A percentile compares a stretch with the other conserved stretches of the same genome.
phyloP scores from a whole-genome alignment of 495 filamentous ascomycete genomes.

The Stereocaulon alpinum region DNA sequence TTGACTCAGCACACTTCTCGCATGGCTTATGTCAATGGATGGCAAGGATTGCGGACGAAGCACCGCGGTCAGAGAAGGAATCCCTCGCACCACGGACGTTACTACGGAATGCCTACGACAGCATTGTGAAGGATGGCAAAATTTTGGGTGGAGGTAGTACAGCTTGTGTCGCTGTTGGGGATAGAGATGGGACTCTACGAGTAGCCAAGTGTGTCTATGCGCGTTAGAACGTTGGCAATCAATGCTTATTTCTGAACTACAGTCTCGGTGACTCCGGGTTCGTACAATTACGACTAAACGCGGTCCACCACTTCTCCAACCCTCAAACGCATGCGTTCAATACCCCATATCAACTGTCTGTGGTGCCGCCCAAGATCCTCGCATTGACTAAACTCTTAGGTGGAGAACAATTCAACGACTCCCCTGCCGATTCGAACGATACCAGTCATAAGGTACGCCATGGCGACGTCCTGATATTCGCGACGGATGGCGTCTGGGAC shows the following conservation, averaged over 20 bases:
- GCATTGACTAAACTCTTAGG: conserved; percentile 69
- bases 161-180: conserved; percentile 68
- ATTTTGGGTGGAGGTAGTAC: conserved; percentile 83
- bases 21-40: conserved; percentile 91
- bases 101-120: conserved; percentile 75
- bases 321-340: conserved; percentile 97
- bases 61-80: conserved; percentile 33
- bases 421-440: conserved; percentile 73
- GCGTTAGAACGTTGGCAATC: background rate
- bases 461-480: conserved; percentile 84
- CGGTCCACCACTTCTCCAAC: conserved; percentile 67
- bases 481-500: conserved; percentile 93
- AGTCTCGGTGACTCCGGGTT: conserved; percentile 94
- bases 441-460: conserved; percentile 66
- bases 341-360: conserved; percentile 87
- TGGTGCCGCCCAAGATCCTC: conserved; percentile 71
- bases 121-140: conserved; percentile 57
- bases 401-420: conserved; percentile 66
- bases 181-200: conserved; percentile 59
- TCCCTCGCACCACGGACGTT: conserved; percentile 53
- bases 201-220: conserved; percentile 59
- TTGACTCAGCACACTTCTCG: conserved; percentile 91
- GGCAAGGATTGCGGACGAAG: conserved; percentile 54
- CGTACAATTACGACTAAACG: conserved; percentile 71
- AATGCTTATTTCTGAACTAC: background rate